Evolutionary conservation across 2,329 filamentous ascomycete genomes (phyloP).

Genomic region (Zalaria obscura): DNA sequence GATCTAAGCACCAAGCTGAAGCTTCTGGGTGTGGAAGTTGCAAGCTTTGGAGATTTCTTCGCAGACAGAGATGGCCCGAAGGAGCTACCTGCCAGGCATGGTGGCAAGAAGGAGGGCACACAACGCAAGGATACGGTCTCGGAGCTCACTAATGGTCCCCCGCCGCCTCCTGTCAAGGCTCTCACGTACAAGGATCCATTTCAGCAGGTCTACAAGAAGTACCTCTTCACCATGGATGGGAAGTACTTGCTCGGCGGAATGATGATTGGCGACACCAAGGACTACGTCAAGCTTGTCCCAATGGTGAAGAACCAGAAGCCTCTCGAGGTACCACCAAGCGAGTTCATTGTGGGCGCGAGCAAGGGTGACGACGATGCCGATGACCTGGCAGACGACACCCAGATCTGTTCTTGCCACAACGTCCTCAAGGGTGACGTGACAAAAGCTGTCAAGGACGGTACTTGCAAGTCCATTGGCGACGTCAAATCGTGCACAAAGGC

Average conservation of each 20-base stretch:
- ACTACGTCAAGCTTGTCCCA: conserved; percentile 79
- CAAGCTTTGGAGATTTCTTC: conserved; percentile 89
- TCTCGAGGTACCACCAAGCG: conserved; percentile 62
- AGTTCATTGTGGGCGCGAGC: conserved; percentile 69
- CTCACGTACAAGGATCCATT: conserved; percentile 85
- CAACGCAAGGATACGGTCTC: conserved; percentile 32
- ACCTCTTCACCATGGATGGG: conserved; percentile 76
- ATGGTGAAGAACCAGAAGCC: conserved; percentile 74
- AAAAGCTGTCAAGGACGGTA: conserved; percentile 57
- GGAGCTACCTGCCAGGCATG: conserved; percentile 47
- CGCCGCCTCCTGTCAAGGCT: conserved; percentile 56
- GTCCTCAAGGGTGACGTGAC: conserved; percentile 74
- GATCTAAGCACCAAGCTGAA: conserved; percentile 89
- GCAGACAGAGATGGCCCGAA: conserved; percentile 74
- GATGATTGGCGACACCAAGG: conserved; percentile 89
- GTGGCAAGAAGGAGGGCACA: conserved; percentile 30
- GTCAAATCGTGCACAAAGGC: conserved; percentile 86
- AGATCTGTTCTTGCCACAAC: conserved; percentile 89
- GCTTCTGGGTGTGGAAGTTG: conserved; percentile 77
- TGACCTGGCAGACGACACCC: conserved; percentile 71
- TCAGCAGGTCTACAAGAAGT: conserved; percentile 82
- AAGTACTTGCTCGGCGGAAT: conserved; percentile 88
- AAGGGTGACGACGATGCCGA: conserved; percentile 62
- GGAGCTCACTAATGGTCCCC: conserved; percentile 39
- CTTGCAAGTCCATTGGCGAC: conserved; percentile 67